These are phyloP conservation scores for Fusarium stilboides DNA, from an alignment of 2,329 filamentous ascomycete species.

Conservation along the genomic window DNA sequence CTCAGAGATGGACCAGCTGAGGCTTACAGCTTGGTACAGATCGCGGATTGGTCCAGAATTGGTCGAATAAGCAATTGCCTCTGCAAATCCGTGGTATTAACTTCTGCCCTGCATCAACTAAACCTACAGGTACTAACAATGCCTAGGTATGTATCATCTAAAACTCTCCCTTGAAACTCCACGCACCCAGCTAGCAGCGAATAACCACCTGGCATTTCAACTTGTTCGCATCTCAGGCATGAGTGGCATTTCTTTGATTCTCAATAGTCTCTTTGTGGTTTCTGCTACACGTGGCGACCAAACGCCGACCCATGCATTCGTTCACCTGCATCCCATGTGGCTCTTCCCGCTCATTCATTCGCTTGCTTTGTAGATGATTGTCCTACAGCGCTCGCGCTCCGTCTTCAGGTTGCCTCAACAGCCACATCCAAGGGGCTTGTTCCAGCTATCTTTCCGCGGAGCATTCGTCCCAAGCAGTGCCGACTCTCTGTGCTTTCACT, in stretches of 20 bases:
- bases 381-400: conserved; percentile 14
- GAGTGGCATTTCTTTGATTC: conserved; percentile 50
- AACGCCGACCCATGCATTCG: conserved; percentile 44
- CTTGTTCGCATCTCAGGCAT: conserved; percentile 11
- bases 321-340: conserved; percentile 41
- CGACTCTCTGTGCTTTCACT: conserved; percentile 34
- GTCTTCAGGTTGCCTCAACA: conserved; percentile 32
- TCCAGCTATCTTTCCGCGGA: conserved; percentile 30
- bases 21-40: neutral
- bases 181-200: neutral
- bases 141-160: neutral
- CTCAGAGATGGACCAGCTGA: conserved; percentile 11
- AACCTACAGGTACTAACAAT: neutral
- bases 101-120: conserved; percentile 4
- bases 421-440: conserved; percentile 38
- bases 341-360: conserved; percentile 43
- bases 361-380: conserved; percentile 37
- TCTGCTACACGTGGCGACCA: conserved; percentile 49
- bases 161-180: conserved; percentile 14
- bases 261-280: conserved; percentile 49
- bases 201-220: conserved; percentile 1
- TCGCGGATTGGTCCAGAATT: conserved; percentile 11
- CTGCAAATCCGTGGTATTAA: neutral
- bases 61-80: neutral
- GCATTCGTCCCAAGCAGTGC: conserved; percentile 33